phyloP scores from a whole-genome alignment of 495 filamentous ascomycete species.

The Xylaria cubensis region DNA sequence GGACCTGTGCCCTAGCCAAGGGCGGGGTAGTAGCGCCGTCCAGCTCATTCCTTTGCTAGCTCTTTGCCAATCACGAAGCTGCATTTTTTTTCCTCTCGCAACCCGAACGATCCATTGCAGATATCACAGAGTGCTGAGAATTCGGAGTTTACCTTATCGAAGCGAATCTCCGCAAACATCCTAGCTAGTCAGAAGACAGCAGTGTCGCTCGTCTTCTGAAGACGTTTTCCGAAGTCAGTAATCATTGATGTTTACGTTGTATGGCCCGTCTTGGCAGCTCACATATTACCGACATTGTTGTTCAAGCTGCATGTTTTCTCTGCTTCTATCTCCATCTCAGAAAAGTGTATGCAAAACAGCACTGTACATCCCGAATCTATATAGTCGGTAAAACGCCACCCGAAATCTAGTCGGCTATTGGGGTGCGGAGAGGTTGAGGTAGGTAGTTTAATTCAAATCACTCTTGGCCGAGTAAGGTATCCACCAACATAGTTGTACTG shows the following conservation, averaged over 20 bases:
- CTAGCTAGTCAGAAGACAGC: not conserved
- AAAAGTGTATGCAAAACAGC: not conserved
- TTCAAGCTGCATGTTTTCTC: not conserved
- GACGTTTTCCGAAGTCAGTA: slow-evolving; percentile 4
- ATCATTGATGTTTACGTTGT: not conserved
- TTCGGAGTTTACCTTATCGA: slow-evolving; percentile 18
- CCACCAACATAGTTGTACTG: not conserved
- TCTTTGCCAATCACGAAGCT: slow-evolving; percentile 3
- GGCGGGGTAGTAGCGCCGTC: slow-evolving; percentile 18
- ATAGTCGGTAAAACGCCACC: slow-evolving; percentile 2
- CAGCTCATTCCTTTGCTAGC: not conserved
- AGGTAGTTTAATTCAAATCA: slow-evolving; percentile 16
- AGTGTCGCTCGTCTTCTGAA: not conserved
- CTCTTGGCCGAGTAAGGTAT: not conserved
- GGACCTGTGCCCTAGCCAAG: not conserved
- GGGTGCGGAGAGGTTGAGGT: slow-evolving; percentile 10
- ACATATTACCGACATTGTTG: not conserved
- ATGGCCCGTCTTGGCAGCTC: not conserved
- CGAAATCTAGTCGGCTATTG: not conserved
- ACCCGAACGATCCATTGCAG: not conserved
- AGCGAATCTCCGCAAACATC: not conserved
- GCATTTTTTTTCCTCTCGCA: not conserved
- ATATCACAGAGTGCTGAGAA: not conserved
- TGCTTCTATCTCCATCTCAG: not conserved
- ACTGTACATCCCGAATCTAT: not conserved